Conservation (phyloP, 2,329 filamentous ascomycete species). For the Fusarium duplospermum region DNA sequence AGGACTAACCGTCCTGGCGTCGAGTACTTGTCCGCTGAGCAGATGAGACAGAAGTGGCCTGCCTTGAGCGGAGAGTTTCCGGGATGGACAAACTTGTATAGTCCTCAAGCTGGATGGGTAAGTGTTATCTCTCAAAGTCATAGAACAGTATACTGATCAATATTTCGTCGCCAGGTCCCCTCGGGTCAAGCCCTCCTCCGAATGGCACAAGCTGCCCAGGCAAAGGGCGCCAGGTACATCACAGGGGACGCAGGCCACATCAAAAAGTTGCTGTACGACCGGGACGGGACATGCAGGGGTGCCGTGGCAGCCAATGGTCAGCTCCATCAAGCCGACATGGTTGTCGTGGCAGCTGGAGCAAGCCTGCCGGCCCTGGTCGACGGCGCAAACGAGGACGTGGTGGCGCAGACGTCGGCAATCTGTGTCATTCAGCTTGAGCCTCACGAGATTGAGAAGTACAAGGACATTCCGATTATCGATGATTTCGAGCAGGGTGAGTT, state of each 20-base stretch:
- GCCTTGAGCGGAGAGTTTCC: constrained; percentile 42
- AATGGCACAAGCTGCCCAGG: constrained; percentile 47
- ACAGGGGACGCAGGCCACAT: constrained; percentile 42
- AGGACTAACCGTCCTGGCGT: constrained; percentile 39
- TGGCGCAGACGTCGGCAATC: constrained; percentile 72
- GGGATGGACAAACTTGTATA: constrained; percentile 45
- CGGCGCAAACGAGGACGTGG: constrained; percentile 66
- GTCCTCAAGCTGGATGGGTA: constrained; percentile 48
- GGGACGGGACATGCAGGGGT: constrained; percentile 51
- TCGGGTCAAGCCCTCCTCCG: constrained; percentile 44
- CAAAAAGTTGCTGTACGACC: constrained; percentile 40
- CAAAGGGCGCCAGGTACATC: constrained; percentile 45
- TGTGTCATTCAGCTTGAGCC: constrained; percentile 71
- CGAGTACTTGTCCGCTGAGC: constrained; percentile 40
- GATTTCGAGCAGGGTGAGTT: constrained; percentile 43
- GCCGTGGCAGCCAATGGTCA: constrained; percentile 61
- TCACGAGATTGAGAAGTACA: constrained; percentile 66
- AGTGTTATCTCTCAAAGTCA: neutral
- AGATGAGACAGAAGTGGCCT: constrained; percentile 46
- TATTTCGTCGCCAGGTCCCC: constrained; percentile 22
- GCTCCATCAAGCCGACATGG: constrained; percentile 66
- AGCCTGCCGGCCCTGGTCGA: constrained; percentile 74
- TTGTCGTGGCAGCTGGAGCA: constrained; percentile 74
- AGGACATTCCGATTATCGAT: constrained; percentile 51
- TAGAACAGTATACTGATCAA: neutral